A percentile compares a stretch with the other conserved stretches of the same genome.
phyloP scores from a whole-genome alignment of 2,329 filamentous ascomycete species.

The Tolypocladium amazonense region DNA sequence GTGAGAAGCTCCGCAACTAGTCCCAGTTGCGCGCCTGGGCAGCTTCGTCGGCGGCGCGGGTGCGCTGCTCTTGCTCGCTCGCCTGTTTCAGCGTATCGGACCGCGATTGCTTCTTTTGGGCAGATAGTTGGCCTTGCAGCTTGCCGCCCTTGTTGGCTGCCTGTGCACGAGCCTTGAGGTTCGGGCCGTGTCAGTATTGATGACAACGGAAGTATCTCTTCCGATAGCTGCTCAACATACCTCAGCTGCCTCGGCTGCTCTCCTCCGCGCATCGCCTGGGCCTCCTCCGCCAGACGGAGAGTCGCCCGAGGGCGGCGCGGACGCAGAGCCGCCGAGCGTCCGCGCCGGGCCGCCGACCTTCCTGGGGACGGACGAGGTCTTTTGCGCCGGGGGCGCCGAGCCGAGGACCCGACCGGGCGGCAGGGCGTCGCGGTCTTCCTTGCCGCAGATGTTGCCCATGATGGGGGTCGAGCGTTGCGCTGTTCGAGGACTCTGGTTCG shows the following conservation, averaged over 20 bases:
- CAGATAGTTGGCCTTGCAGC: constrained; percentile 57
- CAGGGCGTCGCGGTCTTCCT: constrained; percentile 55
- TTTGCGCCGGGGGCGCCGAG: constrained; percentile 34
- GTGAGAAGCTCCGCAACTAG: constrained; percentile 4
- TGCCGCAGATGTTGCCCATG: constrained; percentile 87
- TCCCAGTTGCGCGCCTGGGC: constrained; percentile 24
- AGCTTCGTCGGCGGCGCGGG: constrained; percentile 57
- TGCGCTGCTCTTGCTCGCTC: constrained; percentile 54
- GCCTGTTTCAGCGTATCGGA: constrained; percentile 56
- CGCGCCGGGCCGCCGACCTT: constrained; percentile 47
- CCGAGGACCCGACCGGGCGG: constrained; percentile 64
- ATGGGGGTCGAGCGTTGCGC: background rate
- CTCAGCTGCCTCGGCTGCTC: constrained; percentile 76
- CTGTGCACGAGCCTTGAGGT: constrained; percentile 57
- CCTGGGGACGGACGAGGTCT: constrained; percentile 39
- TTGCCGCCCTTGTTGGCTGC: constrained; percentile 51
- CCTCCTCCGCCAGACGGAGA: constrained; percentile 12
- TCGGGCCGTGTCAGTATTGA: background rate
- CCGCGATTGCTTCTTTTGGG: constrained; percentile 66
- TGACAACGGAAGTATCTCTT: too few relatives aligned
- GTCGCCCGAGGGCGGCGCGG: constrained; percentile 5
- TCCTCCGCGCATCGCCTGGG: constrained; percentile 52
- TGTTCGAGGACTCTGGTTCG: background rate
- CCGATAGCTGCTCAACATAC: constrained; percentile 35
- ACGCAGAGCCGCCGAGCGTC: constrained; percentile 48